Conservation (phyloP, 495 filamentous ascomycete species). For the Aspergillus biplanus region DNA sequence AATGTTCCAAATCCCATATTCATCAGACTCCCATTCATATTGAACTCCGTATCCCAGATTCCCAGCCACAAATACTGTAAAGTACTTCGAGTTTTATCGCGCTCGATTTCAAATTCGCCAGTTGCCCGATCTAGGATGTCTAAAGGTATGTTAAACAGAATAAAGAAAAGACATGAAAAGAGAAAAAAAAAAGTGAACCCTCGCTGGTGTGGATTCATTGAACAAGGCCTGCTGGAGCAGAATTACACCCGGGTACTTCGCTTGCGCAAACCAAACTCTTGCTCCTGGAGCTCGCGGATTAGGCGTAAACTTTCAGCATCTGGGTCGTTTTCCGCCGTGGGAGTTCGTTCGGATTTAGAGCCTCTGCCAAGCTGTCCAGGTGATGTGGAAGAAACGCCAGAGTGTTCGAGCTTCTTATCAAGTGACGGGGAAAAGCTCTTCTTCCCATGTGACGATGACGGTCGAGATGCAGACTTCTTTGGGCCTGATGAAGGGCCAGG, state of each 20-base stretch:
- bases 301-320: slow-evolving; percentile 59
- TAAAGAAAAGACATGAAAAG: slow-evolving; percentile 16
- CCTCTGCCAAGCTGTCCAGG: slow-evolving; percentile 39
- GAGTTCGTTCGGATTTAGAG: slow-evolving; percentile 29
- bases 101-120: slow-evolving; percentile 16
- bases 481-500: slow-evolving; percentile 33
- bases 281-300: slow-evolving; percentile 60
- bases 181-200: slow-evolving; percentile 13
- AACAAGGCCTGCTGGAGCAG: background rate
- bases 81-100: slow-evolving; percentile 9
- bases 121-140: slow-evolving; percentile 25
- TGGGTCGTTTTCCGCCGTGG: slow-evolving; percentile 37
- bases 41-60: slow-evolving; percentile 27
- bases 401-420: slow-evolving; percentile 39
- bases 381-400: slow-evolving; percentile 33
- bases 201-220: background rate
- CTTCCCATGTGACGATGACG: slow-evolving; percentile 50
- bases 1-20: slow-evolving; percentile 19
- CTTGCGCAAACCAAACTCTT: slow-evolving; percentile 61
- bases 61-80: slow-evolving; percentile 21
- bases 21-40: slow-evolving; percentile 22
- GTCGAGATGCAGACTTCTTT: slow-evolving; percentile 47
- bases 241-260: slow-evolving; percentile 37
- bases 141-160: slow-evolving; percentile 17
- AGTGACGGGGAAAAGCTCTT: slow-evolving; percentile 44